Base-by-base conservation (phyloP, 1,284 basidiomycete genomes). In the Ustilago sp. region DNA sequence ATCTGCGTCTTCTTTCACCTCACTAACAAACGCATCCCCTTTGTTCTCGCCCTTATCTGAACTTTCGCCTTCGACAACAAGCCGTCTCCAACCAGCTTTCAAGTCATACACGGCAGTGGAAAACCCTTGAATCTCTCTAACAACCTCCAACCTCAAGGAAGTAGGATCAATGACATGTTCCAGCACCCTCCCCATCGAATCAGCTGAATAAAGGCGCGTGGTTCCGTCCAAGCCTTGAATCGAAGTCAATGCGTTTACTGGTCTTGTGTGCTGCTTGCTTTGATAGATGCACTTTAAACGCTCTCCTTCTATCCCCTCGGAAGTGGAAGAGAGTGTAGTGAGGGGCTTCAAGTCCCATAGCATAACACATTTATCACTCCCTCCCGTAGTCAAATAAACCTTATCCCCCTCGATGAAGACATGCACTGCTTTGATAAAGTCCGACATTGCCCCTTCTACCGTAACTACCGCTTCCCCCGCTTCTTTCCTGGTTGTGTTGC, bases 351-450 rank as follows among this genome's bases (percentile, higher is more conserved):
- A 57, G 38, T 70, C 63, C 53, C 36, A 79, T 6, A 74, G 19
- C 55, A 67, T 68, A 15, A 80, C 61, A 23, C 52, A 56, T 35
- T 73, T 74, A 50, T 80, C 79, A 28, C 69, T 72, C 19, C 79
- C 79, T 7, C 65, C 79, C 3, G 59, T 59, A 0, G 77, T 66
- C 23, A 75, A 51, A 41, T 75, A 65, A 8, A 19, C 7, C 8
- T 59, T 64, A 0, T 39, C 38, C 2, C n/a, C 23, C 0, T 31
- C 3, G 3, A 61, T 28, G 23, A 80, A 74, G 4, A 61, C 32
- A 48, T 70, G 69, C 0, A 80, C 51, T 34, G 54, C 43, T 51
- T 80, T 80, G 72, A 80, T 71, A 55, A 80, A 80, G 56, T 80
- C 79, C 1, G 32, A 34, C 59, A 67, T 72, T 13, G 79, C 79